Base-by-base conservation (phyloP, 129 eudicot genomes). In the Smallanthus sonchifolius region DNA sequence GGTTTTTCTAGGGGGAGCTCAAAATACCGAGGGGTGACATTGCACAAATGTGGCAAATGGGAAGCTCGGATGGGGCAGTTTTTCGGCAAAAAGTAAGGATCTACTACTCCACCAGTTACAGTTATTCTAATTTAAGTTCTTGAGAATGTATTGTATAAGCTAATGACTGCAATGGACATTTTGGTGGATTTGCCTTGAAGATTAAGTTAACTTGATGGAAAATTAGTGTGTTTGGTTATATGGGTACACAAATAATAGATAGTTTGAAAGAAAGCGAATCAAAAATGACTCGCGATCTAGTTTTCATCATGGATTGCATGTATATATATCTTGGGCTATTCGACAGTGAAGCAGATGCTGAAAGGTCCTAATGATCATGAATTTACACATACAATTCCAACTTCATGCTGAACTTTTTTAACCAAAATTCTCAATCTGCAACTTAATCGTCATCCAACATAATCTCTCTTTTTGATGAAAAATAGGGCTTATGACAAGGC, bases 41-140 rank as follows among this genome's bases (percentile, higher is more conserved):
- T 85, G 38, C 94, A 87, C 70, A 91, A 91, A 75, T 91, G 91
- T 77, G 97, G 97, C 68, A 57, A 83, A 85, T 91, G 97, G 97
- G 97, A 91, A 78, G 97, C 97, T 75, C 83, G 89, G 66, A 91
- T 87, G 94, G 97, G 97, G 24, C 97, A 87, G 67, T 83, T 87
- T 7, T 79, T 85, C 48, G 91, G 97, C 74, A 91, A 91, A 81
- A 91, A 91, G 97, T 91, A 54, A 87, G 88, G 28, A 55, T 66
- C 74, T 71, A 4, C 61, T 43, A 39, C 30, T 24, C 30, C 30
- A 24, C 30, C 30, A 24, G 17, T 36, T 47, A 37, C 35, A 48
- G 3, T n/a, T 72, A 38, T 10, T 76, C 19, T 48, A 63, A 35
- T 10, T 55, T 77, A 19, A 9, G 30, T 63, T 65, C 42, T 40